phyloP scores from a whole-genome alignment of 2,329 filamentous ascomycete genomes.

The Talaromyces sp. region DNA sequence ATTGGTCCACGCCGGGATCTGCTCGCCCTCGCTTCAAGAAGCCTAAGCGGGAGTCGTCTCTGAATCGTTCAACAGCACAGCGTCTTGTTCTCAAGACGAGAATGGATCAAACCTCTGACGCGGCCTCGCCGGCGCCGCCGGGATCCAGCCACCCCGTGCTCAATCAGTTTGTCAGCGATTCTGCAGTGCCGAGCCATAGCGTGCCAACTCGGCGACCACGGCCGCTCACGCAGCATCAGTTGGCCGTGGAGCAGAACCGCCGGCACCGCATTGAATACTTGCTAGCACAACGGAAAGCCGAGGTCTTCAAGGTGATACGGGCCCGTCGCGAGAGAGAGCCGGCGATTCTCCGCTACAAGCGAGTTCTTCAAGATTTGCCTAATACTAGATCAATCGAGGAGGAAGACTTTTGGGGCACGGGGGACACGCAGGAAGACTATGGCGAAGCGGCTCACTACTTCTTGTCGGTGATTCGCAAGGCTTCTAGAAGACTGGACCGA shows the following conservation, averaged over 20 bases:
- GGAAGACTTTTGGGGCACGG: constrained; percentile 39
- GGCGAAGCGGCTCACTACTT: constrained; percentile 44
- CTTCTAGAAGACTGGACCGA: constrained; percentile 36
- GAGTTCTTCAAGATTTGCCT: constrained; percentile 37
- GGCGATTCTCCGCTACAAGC: constrained; percentile 36
- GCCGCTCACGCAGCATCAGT: constrained; percentile 45
- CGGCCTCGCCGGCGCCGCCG: constrained; percentile 39
- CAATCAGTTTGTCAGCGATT: constrained; percentile 34
- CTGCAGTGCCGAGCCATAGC: constrained; percentile 22
- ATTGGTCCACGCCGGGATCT: constrained; percentile 29
- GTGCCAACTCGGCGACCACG: constrained; percentile 36
- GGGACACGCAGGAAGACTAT: constrained; percentile 42
- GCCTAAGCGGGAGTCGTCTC: constrained; percentile 32
- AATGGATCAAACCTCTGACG: constrained; percentile 38
- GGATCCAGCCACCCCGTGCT: constrained; percentile 37
- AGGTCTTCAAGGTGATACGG: constrained; percentile 33
- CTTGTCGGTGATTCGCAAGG: constrained; percentile 39
- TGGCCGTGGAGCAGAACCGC: constrained; percentile 45
- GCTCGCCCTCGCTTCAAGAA: constrained; percentile 35
- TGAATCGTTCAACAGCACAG: constrained; percentile 29
- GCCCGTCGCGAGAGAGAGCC: constrained; percentile 33
- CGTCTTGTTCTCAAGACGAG: constrained; percentile 41
- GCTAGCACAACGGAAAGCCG: constrained; percentile 36
- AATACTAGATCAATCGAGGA: constrained; percentile 45
- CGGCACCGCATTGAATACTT: constrained; percentile 45